phyloP scores from a whole-genome alignment of 805 yeast species.

The Ogataea wickerhamii region DNA sequence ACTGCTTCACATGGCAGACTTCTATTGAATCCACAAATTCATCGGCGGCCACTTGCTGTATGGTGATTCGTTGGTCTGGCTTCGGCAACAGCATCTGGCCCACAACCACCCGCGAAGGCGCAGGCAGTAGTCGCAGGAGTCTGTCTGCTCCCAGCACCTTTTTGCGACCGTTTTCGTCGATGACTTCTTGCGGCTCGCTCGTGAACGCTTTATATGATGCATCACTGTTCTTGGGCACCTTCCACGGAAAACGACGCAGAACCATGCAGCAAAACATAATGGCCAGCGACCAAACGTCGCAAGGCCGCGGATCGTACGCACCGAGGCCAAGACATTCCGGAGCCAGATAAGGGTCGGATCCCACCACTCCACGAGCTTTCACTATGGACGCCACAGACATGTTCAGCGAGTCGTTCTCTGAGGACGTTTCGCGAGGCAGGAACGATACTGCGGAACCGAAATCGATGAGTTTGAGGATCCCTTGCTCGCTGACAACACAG shows the following conservation, averaged over 20 bases:
- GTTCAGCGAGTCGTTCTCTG: conserved; percentile 1
- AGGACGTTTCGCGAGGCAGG: conserved; percentile 35
- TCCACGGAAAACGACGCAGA: conserved; percentile 90
- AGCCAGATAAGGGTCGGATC: conserved; percentile 93
- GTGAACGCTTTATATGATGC: conserved; percentile 69
- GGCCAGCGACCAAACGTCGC: conserved; percentile 92
- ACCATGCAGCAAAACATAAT: conserved; percentile 90
- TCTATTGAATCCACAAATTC: conserved; percentile 57
- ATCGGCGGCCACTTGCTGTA: conserved; percentile 54
- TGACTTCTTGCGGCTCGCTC: conserved; percentile 20
- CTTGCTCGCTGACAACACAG: conserved; percentile 75
- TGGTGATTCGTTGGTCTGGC: conserved; percentile 53
- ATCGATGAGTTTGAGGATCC: conserved; percentile 83
- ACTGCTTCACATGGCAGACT: conserved; percentile 42
- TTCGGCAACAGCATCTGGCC: conserved; percentile 61
- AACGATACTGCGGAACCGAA: conserved; percentile 91
- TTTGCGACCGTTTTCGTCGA: conserved; percentile 26
- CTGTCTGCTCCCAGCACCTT: conserved; percentile 60
- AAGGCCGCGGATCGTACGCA: conserved; percentile 78
- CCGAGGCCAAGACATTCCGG: conserved; percentile 71
- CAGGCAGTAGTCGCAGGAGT: conserved; percentile 67
- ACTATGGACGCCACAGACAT: conserved; percentile 45
- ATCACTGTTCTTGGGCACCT: conserved; percentile 76
- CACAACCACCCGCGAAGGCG: conserved; percentile 57
- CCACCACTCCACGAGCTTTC: conserved; percentile 81